Evolutionary conservation across 352 stramenopile genomes (phyloP).

Genomic region (Pythium brassicae): DNA sequence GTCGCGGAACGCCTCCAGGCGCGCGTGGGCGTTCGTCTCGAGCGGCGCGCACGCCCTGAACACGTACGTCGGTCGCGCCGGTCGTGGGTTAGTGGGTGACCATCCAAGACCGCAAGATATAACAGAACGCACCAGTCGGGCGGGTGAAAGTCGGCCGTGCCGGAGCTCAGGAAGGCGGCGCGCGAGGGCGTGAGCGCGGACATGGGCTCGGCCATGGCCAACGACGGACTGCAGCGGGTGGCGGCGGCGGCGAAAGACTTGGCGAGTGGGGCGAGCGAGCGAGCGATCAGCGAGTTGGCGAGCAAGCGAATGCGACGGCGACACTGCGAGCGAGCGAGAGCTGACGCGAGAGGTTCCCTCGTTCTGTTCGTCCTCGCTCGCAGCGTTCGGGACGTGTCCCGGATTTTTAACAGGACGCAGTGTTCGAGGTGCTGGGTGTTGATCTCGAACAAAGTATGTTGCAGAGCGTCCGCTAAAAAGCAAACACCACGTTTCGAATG

Average conservation of each 20-base stretch:
- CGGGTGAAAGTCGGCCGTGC: constrained; percentile 74
- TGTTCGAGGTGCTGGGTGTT: no score
- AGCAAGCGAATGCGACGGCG: no score
- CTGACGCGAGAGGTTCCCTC: no score
- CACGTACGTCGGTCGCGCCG: background rate
- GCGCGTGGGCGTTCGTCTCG: constrained; percentile 60
- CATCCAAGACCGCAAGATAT: no score
- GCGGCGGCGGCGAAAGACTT: background rate
- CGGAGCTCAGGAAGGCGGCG: constrained; percentile 72
- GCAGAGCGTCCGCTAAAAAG: no score
- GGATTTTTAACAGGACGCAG: no score
- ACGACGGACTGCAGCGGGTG: background rate
- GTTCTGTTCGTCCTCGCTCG: background rate
- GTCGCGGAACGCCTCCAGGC: constrained; percentile 73
- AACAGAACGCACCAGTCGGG: constrained; percentile 66
- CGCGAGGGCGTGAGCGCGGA: constrained; percentile 47
- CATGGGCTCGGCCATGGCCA: constrained; percentile 15
- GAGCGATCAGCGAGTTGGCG: no score
- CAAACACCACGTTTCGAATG: no score
- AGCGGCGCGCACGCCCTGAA: constrained; percentile 61
- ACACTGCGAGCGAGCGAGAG: background rate
- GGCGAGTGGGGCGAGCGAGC: background rate
- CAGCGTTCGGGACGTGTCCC: background rate
- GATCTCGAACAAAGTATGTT: background rate
- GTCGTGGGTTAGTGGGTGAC: background rate